phyloP scores from a whole-genome alignment of 2,329 filamentous ascomycete genomes.

The Curvularia sp. region DNA sequence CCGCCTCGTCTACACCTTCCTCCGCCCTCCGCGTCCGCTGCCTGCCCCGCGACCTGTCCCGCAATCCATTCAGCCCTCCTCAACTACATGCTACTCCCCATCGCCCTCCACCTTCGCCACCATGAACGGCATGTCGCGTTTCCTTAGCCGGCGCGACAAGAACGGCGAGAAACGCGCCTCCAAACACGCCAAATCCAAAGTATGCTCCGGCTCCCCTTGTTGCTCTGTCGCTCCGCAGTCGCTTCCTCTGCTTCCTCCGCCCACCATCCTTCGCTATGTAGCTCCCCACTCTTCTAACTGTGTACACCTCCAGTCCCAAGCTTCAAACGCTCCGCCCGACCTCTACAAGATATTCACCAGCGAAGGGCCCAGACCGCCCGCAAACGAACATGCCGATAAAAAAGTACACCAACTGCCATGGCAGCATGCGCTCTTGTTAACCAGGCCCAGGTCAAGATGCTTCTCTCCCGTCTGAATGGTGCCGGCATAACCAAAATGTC shows the following conservation, averaged over 20 bases:
- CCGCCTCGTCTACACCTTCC: slow-evolving; percentile 21
- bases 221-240: slow-evolving; percentile 17
- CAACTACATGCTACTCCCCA: slow-evolving; percentile 27
- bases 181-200: slow-evolving; percentile 44
- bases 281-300: slow-evolving; percentile 35
- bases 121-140: slow-evolving; percentile 65
- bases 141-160: slow-evolving; percentile 74
- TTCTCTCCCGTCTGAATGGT: slow-evolving; percentile 60
- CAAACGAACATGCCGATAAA: slow-evolving; percentile 64
- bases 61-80: neutral
- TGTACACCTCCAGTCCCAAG: slow-evolving; percentile 34
- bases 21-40: slow-evolving; percentile 23
- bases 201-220: slow-evolving; percentile 34
- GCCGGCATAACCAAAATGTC: slow-evolving; percentile 63
- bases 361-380: slow-evolving; percentile 58
- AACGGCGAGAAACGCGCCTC: slow-evolving; percentile 48
- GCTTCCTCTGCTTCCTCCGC: slow-evolving; percentile 15
- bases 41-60: slow-evolving; percentile 14
- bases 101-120: slow-evolving; percentile 26
- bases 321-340: slow-evolving; percentile 48
- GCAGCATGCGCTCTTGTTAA: slow-evolving; percentile 11
- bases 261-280: neutral
- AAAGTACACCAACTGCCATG: slow-evolving; percentile 46
- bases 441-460: slow-evolving; percentile 56
- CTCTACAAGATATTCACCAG: slow-evolving; percentile 71